Base-by-base conservation (phyloP, 768 basidiomycete genomes). In the Omphalotus guepiniiformis region DNA sequence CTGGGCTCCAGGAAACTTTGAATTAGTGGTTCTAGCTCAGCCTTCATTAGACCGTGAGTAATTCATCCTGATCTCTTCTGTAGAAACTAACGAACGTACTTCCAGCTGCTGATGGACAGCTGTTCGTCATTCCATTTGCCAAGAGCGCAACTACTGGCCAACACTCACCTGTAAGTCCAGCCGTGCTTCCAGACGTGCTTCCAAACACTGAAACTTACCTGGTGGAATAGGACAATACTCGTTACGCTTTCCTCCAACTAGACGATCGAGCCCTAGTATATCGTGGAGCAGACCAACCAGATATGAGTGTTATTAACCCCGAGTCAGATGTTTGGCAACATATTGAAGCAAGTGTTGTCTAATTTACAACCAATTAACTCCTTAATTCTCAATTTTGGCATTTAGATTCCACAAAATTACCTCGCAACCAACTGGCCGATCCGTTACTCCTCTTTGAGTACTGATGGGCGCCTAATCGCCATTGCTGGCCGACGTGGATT, bases 301-400 rank as follows among this genome's bases (percentile, higher is more conserved):
- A 97, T 61, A 87, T 96, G 85, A 95, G 92, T 60, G 85, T 99
- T 48, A 96, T 98, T 59, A 97, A 97, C 60, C 93, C 94, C 13
- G 93, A 95, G 62, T 91, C 91, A 3, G 94, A 97, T 58, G 94
- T 97, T 15, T 98, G 95, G 94, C 93, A 98, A 56, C 88, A 89
- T 66, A 87, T 97, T 64, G 95, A 94, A 79, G 92, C 79, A 53
- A 42, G 55, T 56, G 16, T 15, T 13, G 18, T 42, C 27, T 13
- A 5, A 22, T 19, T 23, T 12, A 3, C 11, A 22, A 25, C 36
- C 13, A 6, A 19, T 39, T 26, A 9, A 39, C 11, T 36, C 4
- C 6, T 19, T 28, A n/a, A 39, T 19, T 2, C 41, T 38, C 8
- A 11, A 37, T n/a, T 48, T 45, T 29, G 16, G 34, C 38, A n/a